Evolutionary conservation across 75 land plant species (phyloP), one percentile per base, ranked within the genome.

Genomic region (Cunninghamia lanceolata): DNA sequence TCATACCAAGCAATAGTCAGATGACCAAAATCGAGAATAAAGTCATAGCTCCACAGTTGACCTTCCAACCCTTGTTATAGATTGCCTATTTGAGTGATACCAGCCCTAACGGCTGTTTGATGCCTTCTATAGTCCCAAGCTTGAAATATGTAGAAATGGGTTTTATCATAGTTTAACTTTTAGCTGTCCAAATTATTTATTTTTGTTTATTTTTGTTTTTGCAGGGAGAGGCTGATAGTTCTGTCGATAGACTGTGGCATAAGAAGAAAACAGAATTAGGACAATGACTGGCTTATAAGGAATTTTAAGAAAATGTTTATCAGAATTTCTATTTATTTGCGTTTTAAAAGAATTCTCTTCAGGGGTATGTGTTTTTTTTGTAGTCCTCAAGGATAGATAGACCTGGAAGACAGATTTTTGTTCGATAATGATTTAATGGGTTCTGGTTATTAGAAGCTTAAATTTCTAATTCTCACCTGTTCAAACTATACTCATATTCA

Each of bases 161-260:
- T 25, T 63, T 21, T 50, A 11, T 50, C 13, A 50, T 50, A 11
- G 14, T 50, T 50, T 63, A 1, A 25, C 9, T 63, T 63, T 7
- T 6, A 63, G n/a, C 68, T 25, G 68, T 63, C 9, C 68, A 63
- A 63, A 21, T 63, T 63, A 63, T 21, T 21, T 63, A 25, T 63
- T 25, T 63, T 63, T 5, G 2, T 21, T 21, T 21, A 7, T 25
- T 25, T 21, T 50, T 5, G 17, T 56, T 56, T 71, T 71, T 34
- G 34, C 75, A 71, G 75, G 75, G 75, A 32, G 75, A 71, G 36
- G 75, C 75, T 2, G 75, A 71, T 34, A 71, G 75, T 32, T 30
- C 75, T 13, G 32, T 71, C 36, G 75, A 71, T 71, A 71, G 75
- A 34, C 75, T 71, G 11, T 71, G 75, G 75, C 75, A 71, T 71